Evolutionary conservation across 176 grass and related monocot genomes (phyloP), one percentile per base, ranked within the genome.

Genomic region (Eleusine indica): DNA sequence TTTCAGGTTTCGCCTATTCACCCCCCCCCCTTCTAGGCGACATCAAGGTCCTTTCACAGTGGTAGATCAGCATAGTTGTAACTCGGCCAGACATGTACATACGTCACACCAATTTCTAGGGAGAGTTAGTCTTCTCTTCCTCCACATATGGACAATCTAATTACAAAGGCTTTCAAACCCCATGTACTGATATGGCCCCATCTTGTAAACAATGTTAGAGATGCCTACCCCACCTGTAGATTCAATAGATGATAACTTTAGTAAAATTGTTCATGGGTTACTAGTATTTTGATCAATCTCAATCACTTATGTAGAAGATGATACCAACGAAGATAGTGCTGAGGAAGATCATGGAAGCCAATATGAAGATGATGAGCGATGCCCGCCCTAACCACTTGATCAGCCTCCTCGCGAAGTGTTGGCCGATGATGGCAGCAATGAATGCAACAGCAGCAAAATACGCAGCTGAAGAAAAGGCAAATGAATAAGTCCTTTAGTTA

Each of bases 331-430:
- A 88, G 30, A 97, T 64, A 1, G 89, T 87, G 37, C 89, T 93
- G 42, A 89, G 6, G 32, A 97, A 89, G 60, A 97, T 93, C 41
- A 90, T 89, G 84, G 87, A 97, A 29, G 94, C 72, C 40, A 97
- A 14, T 38, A 91, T 91, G 84, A 97, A 97, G 46, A 93, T 81
- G 42, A 97, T 93, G 61, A 91, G 82, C 16, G 91, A 97, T 40
- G 87, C 91, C 14, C 89, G 86, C 4, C 89, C 91, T 62, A 97
- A 57, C 70, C 88, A 79, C 22, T 87, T 76, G 71, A 97, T 89
- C 42, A 97, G 68, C 49, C 82, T 96, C 69, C 84, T 79, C 6
- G 85, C 86, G 9, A 46, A n/a, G 66, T 87, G 48, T 68, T 97
- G 94, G 7, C 91, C 88, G 0, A 76, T 14, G 7, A 97, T 68